These are phyloP conservation scores for Microsporum ferrugineum DNA, from an alignment of 2,329 filamentous ascomycete species.

Conservation along the genomic window DNA sequence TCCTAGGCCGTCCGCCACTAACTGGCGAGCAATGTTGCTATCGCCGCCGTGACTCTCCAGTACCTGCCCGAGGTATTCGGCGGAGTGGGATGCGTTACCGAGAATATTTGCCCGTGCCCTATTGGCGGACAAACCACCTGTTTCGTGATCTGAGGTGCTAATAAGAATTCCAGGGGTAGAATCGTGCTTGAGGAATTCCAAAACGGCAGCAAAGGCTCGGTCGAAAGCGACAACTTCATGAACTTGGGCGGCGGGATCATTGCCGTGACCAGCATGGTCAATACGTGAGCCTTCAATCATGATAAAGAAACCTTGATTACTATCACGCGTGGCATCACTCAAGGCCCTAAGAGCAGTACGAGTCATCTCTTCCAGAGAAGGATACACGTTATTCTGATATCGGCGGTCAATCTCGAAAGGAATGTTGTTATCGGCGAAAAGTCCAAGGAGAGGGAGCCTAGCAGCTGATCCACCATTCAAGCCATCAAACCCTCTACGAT, in stretches of 20 bases:
- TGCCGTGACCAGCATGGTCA: constrained; percentile 82
- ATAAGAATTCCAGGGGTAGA: constrained; percentile 67
- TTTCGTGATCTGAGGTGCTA: constrained; percentile 90
- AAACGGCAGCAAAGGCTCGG: constrained; percentile 65
- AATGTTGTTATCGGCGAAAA: constrained; percentile 72
- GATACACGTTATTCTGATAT: constrained; percentile 67
- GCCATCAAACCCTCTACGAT: constrained; percentile 62
- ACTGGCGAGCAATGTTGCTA: constrained; percentile 31
- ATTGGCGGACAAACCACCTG: constrained; percentile 73
- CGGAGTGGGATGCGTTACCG: constrained; percentile 63
- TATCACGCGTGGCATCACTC: constrained; percentile 66
- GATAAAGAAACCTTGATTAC: constrained; percentile 88
- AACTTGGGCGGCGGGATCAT: constrained; percentile 73
- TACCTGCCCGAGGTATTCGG: constrained; percentile 56
- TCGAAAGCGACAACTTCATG: constrained; percentile 95
- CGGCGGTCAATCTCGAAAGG: constrained; percentile 89
- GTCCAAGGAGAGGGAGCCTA: constrained; percentile 67
- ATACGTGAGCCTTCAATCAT: constrained; percentile 98
- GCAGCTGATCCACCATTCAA: constrained; percentile 57
- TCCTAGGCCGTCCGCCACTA: constrained; percentile 62
- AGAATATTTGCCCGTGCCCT: constrained; percentile 75
- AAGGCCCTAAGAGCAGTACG: constrained; percentile 70
- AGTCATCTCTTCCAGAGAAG: constrained; percentile 89
- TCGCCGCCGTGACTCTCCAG: constrained; percentile 49
- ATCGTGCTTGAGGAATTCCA: constrained; percentile 71